Percentiles rank a stretch among this genome's conserved stretches.
These are phyloP conservation scores for Parietaria judaica DNA, from an alignment of 306 rosid species.

Conservation along the genomic window DNA sequence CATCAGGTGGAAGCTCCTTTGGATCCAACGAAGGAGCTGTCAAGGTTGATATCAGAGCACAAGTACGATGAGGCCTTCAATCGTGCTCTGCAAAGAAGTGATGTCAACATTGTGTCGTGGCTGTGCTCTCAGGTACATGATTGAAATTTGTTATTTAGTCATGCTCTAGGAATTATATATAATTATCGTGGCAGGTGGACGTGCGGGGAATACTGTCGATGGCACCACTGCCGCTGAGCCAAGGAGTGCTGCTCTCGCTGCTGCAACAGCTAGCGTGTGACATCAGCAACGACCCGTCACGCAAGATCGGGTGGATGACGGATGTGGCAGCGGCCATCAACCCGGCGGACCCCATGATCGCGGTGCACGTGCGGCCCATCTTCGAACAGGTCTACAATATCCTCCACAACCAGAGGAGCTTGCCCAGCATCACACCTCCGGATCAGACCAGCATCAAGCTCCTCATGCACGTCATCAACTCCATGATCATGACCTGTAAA, in stretches of 20 bases:
- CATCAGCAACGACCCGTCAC: constrained; percentile 49
- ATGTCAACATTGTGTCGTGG: constrained; percentile 91
- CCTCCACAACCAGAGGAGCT: constrained; percentile 76
- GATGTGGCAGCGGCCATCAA: constrained; percentile 66
- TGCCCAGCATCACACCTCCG: constrained; percentile 39
- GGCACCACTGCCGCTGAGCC: constrained; percentile 87
- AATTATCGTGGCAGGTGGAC: constrained; percentile 52
- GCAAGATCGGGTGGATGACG: constrained; percentile 78
- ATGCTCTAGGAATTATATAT: neutral
- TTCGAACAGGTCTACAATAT: constrained; percentile 93
- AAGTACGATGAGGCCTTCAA: constrained; percentile 93
- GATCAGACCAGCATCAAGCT: constrained; percentile 63
- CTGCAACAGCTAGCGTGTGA: constrained; percentile 93
- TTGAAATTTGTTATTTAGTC: neutral
- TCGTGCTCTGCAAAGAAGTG: constrained; percentile 79
- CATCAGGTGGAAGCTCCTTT: constrained; percentile 74
- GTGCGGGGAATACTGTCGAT: constrained; percentile 49
- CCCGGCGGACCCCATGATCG: constrained; percentile 56
- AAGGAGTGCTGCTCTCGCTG: constrained; percentile 92
- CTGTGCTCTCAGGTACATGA: constrained; percentile 73
- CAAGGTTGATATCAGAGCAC: constrained; percentile 65
- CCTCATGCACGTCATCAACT: constrained; percentile 85
- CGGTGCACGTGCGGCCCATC: constrained; percentile 68
- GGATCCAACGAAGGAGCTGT: constrained; percentile 86
- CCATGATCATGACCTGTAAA: constrained; percentile 82